phyloP scores from a whole-genome alignment of 768 basidiomycete species.

The Rossbeevera mucosa region DNA sequence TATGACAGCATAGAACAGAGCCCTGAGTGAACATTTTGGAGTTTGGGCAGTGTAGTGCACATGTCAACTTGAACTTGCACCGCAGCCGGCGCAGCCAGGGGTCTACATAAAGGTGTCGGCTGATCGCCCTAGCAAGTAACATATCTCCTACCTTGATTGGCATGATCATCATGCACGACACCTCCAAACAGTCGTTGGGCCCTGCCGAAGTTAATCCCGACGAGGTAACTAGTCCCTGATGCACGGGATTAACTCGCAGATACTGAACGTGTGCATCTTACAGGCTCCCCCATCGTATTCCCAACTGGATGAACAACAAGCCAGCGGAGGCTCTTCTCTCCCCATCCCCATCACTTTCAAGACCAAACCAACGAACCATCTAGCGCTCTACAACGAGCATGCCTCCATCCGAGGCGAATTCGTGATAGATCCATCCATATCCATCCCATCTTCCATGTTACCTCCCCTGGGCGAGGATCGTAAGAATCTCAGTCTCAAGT shows the following conservation, averaged over 20 bases:
- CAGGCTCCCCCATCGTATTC: conserved; percentile 28
- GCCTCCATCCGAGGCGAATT: conserved; percentile 29
- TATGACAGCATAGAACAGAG: no score
- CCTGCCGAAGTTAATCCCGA: neutral
- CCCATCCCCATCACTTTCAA: conserved; percentile 13
- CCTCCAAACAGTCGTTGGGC: neutral
- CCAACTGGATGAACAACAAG: neutral
- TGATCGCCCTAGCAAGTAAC: neutral
- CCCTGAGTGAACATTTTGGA: no score
- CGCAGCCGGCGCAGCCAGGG: no score
- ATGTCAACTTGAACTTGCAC: no score
- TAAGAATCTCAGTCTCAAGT: conserved; percentile 35
- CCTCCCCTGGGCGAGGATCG: conserved; percentile 36
- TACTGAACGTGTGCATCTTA: neutral
- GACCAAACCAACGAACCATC: conserved; percentile 26
- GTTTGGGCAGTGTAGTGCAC: no score
- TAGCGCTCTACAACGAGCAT: conserved; percentile 9
- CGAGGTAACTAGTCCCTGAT: conserved; percentile 3
- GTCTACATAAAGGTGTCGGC: neutral
- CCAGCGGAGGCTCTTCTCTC: neutral
- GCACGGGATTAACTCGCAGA: neutral
- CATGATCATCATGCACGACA: conserved; percentile 9
- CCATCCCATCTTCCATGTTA: conserved; percentile 36
- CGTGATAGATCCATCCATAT: conserved; percentile 40
- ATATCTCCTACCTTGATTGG: neutral